Percentiles rank a stretch among this genome's conserved stretches.
Evolutionary conservation across 257 asterid genomes (phyloP).

Genomic region (Rhazya stricta): DNA sequence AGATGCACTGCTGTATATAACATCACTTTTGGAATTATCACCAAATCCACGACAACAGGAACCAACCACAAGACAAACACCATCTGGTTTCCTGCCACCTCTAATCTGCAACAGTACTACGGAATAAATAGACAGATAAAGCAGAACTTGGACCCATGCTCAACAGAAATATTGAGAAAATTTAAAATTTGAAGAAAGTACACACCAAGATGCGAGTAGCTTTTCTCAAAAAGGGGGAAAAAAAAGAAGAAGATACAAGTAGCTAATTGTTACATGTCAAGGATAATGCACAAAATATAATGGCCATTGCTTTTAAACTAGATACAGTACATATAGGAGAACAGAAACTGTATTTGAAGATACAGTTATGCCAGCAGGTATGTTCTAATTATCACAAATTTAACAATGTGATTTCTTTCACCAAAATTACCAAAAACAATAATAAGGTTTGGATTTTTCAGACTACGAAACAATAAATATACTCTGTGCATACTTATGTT

Average conservation of each 20-base stretch:
- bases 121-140: constrained; percentile 26
- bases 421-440: not conserved
- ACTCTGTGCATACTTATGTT: not conserved
- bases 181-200: not conserved
- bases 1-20: constrained; percentile 71
- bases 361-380: not conserved
- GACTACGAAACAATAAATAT: not conserved
- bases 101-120: constrained; percentile 57
- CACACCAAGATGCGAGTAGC: no score
- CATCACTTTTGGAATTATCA: constrained; percentile 73
- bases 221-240: no score
- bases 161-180: not conserved
- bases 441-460: not conserved
- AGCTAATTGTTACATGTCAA: not conserved
- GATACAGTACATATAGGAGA: not conserved
- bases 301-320: not conserved
- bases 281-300: not conserved
- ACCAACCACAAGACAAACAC: constrained; percentile 93
- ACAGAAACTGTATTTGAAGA: not conserved
- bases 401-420: not conserved
- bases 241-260: not conserved
- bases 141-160: not conserved
- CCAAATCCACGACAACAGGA: constrained; percentile 81
- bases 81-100: constrained; percentile 85
- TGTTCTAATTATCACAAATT: not conserved